Evolutionary conservation across 2,329 filamentous ascomycete species (phyloP).

Genomic region (Fusarium drepaniforme): DNA sequence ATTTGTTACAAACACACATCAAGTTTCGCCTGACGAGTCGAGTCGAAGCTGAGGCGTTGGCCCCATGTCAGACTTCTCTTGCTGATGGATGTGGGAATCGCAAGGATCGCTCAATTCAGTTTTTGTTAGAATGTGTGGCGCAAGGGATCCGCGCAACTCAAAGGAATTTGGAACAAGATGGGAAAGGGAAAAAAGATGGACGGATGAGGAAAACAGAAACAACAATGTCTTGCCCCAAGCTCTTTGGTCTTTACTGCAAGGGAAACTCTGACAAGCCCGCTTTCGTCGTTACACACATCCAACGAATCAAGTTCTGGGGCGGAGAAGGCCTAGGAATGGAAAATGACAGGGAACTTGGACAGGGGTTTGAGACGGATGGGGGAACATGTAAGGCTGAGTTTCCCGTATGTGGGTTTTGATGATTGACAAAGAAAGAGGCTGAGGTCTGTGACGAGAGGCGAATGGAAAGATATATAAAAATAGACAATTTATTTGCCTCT

Average conservation of each 20-base stretch:
- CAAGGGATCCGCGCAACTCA: slow-evolving; percentile 1
- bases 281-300: not conserved
- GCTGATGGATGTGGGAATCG: not conserved
- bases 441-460: not conserved
- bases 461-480: not conserved
- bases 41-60: slow-evolving; percentile 6
- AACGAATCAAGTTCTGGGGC: not conserved
- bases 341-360: slow-evolving; percentile 16
- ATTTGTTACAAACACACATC: slow-evolving; percentile 10
- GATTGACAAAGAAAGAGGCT: not conserved
- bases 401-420: not conserved
- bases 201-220: not conserved
- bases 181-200: slow-evolving; percentile 4
- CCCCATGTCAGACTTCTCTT: slow-evolving; percentile 22
- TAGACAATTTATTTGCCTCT: not conserved
- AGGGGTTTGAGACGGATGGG: slow-evolving; percentile 6
- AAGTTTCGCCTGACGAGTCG: slow-evolving; percentile 2
- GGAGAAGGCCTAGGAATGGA: not conserved
- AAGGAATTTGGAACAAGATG: not conserved
- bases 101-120: slow-evolving; percentile 10
- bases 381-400: slow-evolving; percentile 34
- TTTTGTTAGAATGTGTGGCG: slow-evolving; percentile 5
- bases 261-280: not conserved
- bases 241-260: not conserved
- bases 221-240: not conserved